Evolutionary conservation across 768 basidiomycete genomes (phyloP).

Genomic region (Panellus pusillus): DNA sequence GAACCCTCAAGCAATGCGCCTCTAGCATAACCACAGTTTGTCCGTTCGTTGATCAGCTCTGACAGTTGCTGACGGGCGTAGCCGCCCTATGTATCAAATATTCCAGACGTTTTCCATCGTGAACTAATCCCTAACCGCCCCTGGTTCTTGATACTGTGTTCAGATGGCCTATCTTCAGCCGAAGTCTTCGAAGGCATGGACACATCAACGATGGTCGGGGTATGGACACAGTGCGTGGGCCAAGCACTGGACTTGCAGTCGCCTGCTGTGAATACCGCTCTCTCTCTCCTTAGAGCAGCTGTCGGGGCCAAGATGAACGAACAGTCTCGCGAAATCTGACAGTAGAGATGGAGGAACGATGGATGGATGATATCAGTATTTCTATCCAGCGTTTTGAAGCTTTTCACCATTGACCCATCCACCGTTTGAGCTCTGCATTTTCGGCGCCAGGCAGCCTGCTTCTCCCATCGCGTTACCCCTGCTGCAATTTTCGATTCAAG

Average conservation of each 20-base stretch:
- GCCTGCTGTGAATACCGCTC: slow-evolving; percentile 31
- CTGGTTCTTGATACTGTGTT: slow-evolving; percentile 42
- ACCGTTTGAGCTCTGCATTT: too few species aligned
- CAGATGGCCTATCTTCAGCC: slow-evolving; percentile 39
- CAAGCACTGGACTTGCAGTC: slow-evolving; percentile 15
- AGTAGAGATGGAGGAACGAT: slow-evolving; percentile 44
- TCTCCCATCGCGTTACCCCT: too few species aligned
- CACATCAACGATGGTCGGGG: slow-evolving; percentile 27
- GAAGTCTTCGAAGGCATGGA: slow-evolving; percentile 34
- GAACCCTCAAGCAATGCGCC: slow-evolving; percentile 34
- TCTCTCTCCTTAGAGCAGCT: slow-evolving; percentile 41
- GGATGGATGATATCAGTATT: slow-evolving; percentile 49
- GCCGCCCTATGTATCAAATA: slow-evolving; percentile 47
- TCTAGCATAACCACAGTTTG: slow-evolving; percentile 31
- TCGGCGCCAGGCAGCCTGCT: too few species aligned
- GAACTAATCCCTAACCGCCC: slow-evolving; percentile 26
- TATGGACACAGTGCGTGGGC: slow-evolving; percentile 34
- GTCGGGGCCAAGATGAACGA: slow-evolving; percentile 38
- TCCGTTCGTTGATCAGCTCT: neutral
- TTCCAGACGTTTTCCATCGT: slow-evolving; percentile 40
- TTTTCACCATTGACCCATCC: slow-evolving; percentile 11
- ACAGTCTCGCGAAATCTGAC: slow-evolving; percentile 41
- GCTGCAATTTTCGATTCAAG: too few species aligned
- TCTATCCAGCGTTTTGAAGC: slow-evolving; percentile 39
- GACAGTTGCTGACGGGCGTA: neutral